These are phyloP conservation scores for Flammula alnicola DNA, from an alignment of 1,284 basidiomycete genomes.

Conservation along the genomic window DNA sequence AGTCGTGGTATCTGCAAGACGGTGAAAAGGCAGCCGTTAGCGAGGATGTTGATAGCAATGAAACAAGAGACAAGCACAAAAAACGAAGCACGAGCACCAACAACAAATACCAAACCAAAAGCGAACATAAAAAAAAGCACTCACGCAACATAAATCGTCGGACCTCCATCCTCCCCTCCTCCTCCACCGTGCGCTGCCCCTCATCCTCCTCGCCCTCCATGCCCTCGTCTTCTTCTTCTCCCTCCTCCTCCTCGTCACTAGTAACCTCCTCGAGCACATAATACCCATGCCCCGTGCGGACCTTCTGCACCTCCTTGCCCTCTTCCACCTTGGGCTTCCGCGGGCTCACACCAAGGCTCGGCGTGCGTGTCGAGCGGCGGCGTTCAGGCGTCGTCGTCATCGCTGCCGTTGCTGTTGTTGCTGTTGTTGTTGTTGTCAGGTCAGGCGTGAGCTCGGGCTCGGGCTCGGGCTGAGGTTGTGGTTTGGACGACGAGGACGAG, in stretches of 20 bases:
- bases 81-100: too few relatives aligned
- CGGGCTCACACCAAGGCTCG: conserved; percentile 2
- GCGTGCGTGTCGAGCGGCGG: conserved; percentile 15
- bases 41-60: too few relatives aligned
- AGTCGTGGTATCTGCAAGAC: conserved; percentile 92
- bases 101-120: not conserved
- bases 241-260: conserved; percentile 27
- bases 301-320: conserved; percentile 17
- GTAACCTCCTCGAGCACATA: conserved; percentile 29
- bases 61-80: too few relatives aligned
- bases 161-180: conserved; percentile 30
- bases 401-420: too few relatives aligned
- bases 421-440: too few relatives aligned
- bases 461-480: conserved; percentile 1
- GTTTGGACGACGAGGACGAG: not conserved
- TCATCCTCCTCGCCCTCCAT: not conserved
- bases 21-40: too few relatives aligned
- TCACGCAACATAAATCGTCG: conserved; percentile 79
- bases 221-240: conserved; percentile 6
- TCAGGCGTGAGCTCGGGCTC: too few relatives aligned
- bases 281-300: conserved; percentile 27
- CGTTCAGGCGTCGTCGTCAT: conserved; percentile 3
- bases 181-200: not conserved
- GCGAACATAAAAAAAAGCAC: conserved; percentile 37
- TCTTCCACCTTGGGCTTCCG: conserved; percentile 5